Evolutionary conservation across 345 rosid species (phyloP).

Genomic region (Pelargonium nanum): DNA sequence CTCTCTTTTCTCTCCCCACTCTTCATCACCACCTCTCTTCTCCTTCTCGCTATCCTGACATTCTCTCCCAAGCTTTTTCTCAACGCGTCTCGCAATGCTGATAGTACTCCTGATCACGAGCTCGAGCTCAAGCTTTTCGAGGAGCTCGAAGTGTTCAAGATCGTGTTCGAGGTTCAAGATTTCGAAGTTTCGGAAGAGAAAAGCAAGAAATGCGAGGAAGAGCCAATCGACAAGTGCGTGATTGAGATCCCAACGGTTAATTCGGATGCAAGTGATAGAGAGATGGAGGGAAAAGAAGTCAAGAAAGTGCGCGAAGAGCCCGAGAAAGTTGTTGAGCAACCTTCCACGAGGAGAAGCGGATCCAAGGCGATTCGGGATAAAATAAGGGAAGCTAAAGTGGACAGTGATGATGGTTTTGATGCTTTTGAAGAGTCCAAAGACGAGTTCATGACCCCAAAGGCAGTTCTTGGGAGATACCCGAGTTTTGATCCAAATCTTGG

Average conservation of each 20-base stretch:
- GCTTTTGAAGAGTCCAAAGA: conserved; percentile 12
- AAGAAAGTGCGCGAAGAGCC: conserved; percentile 27
- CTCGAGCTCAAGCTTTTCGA: conserved; percentile 24
- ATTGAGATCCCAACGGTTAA: not conserved
- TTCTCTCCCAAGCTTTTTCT: conserved; percentile 23
- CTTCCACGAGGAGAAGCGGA: conserved; percentile 27
- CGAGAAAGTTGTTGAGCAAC: conserved; percentile 32
- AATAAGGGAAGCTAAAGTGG: conserved; percentile 12
- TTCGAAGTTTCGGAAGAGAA: conserved; percentile 13
- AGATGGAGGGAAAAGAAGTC: conserved; percentile 25
- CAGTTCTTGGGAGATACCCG: conserved; percentile 1
- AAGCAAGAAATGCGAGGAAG: conserved; percentile 15
- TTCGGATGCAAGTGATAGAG: conserved; percentile 17
- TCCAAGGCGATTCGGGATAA: conserved; percentile 34
- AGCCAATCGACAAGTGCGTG: conserved; percentile 17
- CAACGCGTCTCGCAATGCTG: conserved; percentile 11
- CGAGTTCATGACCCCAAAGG: conserved; percentile 11
- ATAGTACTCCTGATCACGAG: conserved; percentile 16
- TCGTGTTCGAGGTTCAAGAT: conserved; percentile 30
- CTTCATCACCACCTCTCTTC: conserved; percentile 59
- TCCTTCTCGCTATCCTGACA: conserved; percentile 54
- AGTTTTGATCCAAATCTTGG: conserved; percentile 22
- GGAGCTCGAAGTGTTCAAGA: conserved; percentile 54
- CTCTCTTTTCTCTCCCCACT: conserved; percentile 81
- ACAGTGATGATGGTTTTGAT: conserved; percentile 8